Conservation (phyloP, 2,329 filamentous ascomycete genomes). For the Corynespora cassiicola region DNA sequence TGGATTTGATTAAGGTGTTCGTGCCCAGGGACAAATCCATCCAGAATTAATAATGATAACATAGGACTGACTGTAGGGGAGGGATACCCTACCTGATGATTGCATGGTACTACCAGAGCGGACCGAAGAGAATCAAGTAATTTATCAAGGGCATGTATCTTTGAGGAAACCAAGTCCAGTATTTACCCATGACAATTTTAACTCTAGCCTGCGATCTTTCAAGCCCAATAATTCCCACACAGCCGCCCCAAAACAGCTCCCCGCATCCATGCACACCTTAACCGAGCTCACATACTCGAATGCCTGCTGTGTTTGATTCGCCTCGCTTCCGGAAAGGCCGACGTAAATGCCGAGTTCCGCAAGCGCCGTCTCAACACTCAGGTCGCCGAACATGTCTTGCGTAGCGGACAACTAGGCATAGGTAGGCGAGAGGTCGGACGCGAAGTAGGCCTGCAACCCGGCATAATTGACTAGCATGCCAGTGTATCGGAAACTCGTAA, state of each 20-base stretch:
- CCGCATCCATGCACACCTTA: constrained; percentile 43
- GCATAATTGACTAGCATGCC: constrained; percentile 64
- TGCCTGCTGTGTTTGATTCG: constrained; percentile 55
- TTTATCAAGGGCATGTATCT: too few species aligned
- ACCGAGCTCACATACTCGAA: constrained; percentile 52
- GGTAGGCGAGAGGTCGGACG: constrained; percentile 59
- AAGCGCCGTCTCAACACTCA: constrained; percentile 64
- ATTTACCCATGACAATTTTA: too few species aligned
- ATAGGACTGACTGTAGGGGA: too few species aligned
- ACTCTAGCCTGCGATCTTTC: too few species aligned
- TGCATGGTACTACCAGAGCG: too few species aligned
- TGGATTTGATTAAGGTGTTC: too few species aligned
- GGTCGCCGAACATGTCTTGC: constrained; percentile 58
- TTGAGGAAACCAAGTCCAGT: too few species aligned
- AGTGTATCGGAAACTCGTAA: background rate
- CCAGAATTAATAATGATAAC: too few species aligned
- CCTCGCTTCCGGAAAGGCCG: constrained; percentile 52
- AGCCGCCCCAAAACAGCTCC: constrained; percentile 47
- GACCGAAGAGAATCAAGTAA: too few species aligned
- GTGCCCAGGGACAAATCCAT: too few species aligned
- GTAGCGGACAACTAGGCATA: constrained; percentile 52
- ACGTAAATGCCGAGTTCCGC: constrained; percentile 68
- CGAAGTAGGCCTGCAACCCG: constrained; percentile 68
- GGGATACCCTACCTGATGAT: too few species aligned
- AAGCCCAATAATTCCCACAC: constrained; percentile 53